Evolutionary conservation across 495 filamentous ascomycete species (phyloP).

Genomic region (Trichoderma asperelloides): DNA sequence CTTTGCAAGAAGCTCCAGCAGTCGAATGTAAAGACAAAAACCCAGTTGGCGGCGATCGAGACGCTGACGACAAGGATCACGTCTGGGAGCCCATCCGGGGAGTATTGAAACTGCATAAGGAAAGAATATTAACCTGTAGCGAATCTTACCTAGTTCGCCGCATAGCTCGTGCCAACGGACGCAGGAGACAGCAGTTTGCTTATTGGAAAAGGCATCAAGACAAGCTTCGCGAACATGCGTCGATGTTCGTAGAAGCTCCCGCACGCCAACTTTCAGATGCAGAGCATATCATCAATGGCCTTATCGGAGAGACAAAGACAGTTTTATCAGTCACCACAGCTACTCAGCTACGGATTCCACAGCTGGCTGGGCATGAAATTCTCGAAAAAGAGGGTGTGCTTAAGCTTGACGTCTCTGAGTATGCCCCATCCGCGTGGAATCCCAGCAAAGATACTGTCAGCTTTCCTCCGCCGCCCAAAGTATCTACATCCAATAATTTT

Average conservation of each 20-base stretch:
- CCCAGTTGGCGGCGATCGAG: not conserved
- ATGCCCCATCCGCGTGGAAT: slow-evolving; percentile 7
- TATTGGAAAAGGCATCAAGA: slow-evolving; percentile 17
- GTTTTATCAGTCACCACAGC: not conserved
- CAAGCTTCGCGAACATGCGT: slow-evolving; percentile 16
- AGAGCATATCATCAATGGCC: not conserved
- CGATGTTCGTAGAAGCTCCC: not conserved
- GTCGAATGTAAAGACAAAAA: not conserved
- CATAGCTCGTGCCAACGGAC: slow-evolving; percentile 16
- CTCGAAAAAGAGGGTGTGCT: not conserved
- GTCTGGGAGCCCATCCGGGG: not conserved
- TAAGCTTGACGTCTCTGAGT: slow-evolving; percentile 11
- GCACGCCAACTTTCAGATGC: not conserved
- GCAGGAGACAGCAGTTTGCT: slow-evolving; percentile 17
- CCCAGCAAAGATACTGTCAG: slow-evolving; percentile 9
- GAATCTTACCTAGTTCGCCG: slow-evolving; percentile 17
- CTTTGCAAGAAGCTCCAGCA: not conserved
- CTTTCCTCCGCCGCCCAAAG: slow-evolving; percentile 15
- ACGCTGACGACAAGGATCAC: not conserved
- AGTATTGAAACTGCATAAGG: not conserved
- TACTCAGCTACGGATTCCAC: not conserved
- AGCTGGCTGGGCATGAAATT: not conserved
- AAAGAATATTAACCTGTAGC: not conserved
- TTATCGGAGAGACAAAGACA: not conserved
- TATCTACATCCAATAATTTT: not conserved